Conservation (phyloP, 1,139 yeast genomes). For the Candida sp. region DNA sequence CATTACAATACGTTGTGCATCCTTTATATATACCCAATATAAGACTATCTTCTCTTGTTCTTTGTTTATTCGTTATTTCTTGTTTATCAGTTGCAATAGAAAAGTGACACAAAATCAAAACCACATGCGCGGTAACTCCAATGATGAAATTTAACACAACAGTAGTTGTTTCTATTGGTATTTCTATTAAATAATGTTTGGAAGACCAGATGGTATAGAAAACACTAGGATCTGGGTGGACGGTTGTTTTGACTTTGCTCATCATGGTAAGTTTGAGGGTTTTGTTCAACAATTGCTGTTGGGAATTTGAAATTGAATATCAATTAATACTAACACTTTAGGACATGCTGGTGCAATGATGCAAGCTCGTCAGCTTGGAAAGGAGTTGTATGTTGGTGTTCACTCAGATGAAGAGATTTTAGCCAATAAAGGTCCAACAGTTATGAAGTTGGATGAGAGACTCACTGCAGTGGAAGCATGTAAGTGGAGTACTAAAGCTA, state of each 20-base stretch:
- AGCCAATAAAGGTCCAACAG: constrained; percentile 88
- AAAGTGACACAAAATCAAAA: neutral
- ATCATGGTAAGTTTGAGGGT: constrained; percentile 62
- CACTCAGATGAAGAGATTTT: constrained; percentile 88
- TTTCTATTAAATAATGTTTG: constrained; percentile 23
- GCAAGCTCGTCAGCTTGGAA: constrained; percentile 82
- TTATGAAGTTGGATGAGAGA: constrained; percentile 81
- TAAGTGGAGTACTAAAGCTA: constrained; percentile 78
- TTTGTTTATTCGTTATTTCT: no score
- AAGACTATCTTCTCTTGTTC: no score
- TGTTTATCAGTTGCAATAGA: no score
- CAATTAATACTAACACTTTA: constrained; percentile 9
- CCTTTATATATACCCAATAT: no score
- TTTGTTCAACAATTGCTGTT: no score
- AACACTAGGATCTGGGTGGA: constrained; percentile 77
- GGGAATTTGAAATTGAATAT: neutral
- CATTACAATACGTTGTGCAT: no score
- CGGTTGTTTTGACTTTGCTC: constrained; percentile 97
- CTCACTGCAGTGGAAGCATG: constrained; percentile 83
- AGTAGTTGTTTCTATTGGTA: no score
- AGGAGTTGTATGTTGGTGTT: constrained; percentile 78
- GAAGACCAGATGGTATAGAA: constrained; percentile 45
- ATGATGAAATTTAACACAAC: neutral
- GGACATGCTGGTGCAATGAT: constrained; percentile 95
- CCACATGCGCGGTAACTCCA: neutral